phyloP scores from a whole-genome alignment of 1,284 basidiomycete genomes.

The Cutaneotrichosporon dermatis region DNA sequence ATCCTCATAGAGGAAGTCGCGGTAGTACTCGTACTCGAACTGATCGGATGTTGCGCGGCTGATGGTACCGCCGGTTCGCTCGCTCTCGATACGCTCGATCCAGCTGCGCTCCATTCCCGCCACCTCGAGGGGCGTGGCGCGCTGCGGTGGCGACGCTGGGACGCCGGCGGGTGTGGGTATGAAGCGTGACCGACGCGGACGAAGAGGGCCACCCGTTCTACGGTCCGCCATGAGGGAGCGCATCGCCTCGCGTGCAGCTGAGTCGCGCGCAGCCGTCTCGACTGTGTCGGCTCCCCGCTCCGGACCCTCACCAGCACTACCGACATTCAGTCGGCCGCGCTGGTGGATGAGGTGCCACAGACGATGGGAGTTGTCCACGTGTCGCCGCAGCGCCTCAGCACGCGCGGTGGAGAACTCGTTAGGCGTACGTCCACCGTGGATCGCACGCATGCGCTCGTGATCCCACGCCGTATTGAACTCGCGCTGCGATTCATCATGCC shows the following conservation, averaged over 20 bases:
- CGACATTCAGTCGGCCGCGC: background rate
- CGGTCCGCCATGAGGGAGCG: too few relatives aligned
- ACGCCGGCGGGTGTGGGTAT: background rate
- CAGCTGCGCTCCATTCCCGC: constrained; percentile 8
- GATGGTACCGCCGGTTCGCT: background rate
- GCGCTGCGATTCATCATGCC: constrained; percentile 11
- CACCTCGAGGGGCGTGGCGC: background rate
- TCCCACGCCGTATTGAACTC: constrained; percentile 10
- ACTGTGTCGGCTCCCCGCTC: too few relatives aligned
- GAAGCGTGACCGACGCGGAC: background rate
- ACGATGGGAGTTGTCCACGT: constrained; percentile 14
- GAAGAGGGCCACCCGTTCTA: background rate
- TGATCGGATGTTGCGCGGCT: background rate
- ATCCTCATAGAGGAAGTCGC: constrained; percentile 13
- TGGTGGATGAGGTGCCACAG: constrained; percentile 13
- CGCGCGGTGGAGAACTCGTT: constrained; percentile 7
- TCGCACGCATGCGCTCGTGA: constrained; percentile 6
- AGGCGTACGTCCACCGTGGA: constrained; percentile 6
- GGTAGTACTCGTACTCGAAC: constrained; percentile 15
- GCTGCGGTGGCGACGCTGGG: constrained; percentile 2
- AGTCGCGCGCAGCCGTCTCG: too few relatives aligned
- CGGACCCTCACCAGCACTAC: too few relatives aligned
- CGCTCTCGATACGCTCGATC: constrained; percentile 6
- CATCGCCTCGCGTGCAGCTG: background rate
- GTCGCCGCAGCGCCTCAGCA: constrained; percentile 9